Evolutionary conservation across 2,329 filamentous ascomycete genomes (phyloP).

Genomic region (Nigrospora sphaerica): DNA sequence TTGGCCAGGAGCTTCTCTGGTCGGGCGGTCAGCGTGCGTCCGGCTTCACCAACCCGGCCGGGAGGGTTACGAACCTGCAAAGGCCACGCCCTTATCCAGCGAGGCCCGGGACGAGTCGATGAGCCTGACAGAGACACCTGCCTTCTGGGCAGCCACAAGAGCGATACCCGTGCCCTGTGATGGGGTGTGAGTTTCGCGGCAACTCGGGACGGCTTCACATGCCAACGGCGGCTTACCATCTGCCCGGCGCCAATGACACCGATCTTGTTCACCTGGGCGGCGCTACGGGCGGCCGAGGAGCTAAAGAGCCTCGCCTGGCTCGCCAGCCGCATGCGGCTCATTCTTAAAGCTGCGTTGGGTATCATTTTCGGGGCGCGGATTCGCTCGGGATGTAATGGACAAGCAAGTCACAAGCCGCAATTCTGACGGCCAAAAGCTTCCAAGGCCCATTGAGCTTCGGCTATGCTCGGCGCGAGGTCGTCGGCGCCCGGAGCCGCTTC

Average conservation of each 20-base stretch:
- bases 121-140: constrained; percentile 75
- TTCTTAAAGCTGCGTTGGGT: too few relatives aligned
- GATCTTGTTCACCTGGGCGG: constrained; percentile 73
- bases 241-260: constrained; percentile 93
- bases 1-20: constrained; percentile 90
- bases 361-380: too few relatives aligned
- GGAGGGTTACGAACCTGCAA: constrained; percentile 61
- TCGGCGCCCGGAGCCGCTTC: too few relatives aligned
- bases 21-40: constrained; percentile 1
- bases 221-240: constrained; percentile 59
- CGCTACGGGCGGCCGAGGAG: constrained; percentile 51
- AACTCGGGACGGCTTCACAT: constrained; percentile 23
- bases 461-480: too few relatives aligned
- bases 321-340: constrained; percentile 2
- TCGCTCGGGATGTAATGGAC: too few relatives aligned
- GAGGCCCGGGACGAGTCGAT: constrained; percentile 80
- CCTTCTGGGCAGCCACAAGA: constrained; percentile 81
- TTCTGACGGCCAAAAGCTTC: too few relatives aligned
- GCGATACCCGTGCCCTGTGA: constrained; percentile 86
- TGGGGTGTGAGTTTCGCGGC: constrained; percentile 14
- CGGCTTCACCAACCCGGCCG: neutral
- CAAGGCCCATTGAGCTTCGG: too few relatives aligned
- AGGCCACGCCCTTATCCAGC: constrained; percentile 81
- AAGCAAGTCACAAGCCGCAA: too few relatives aligned
- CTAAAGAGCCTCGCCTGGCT: constrained; percentile 57